Evolutionary conservation across 2,329 filamentous ascomycete species (phyloP), one percentile per base, ranked within the genome.

Genomic region (Scedosporium aurantiacum): DNA sequence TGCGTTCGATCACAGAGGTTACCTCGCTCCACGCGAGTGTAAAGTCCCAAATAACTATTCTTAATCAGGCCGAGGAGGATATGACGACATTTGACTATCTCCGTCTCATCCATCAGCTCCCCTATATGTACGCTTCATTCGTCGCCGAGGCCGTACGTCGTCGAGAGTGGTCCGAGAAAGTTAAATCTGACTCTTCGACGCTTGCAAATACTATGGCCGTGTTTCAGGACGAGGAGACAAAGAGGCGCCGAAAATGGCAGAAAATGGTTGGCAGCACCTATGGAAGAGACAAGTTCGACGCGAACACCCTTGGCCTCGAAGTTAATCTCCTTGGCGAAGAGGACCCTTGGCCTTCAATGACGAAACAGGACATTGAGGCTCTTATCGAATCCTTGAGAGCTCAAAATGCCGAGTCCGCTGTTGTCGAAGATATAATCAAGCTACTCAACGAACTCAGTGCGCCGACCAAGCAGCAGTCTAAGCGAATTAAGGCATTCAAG

Each of bases 161-260:
- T 23, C 86, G 86, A 40, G 92, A 97, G 74, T 99, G 94, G 92
- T 85, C 84, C 12, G 90, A 96, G 60, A 96, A 96, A 73, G 88
- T 97, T 72, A 90, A 88, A 70, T 82, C 84, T 2, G 94, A 97
- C 68, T 94, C 93, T 0, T 86, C 89, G 2, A 90, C 88, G 0
- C 76, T 99, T 27, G 91, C 91, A 27, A 95, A 97, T 71, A 93
- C 97, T 70, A 90, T 97, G 82, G 90, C 91, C 1, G 78, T 90
- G 0, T 93, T 95, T 65, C 90, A 94, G 69, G 92, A 97, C 63
- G 94, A 97, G 72, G 94, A 99, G 71, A 83, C 90, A 58, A 91
- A 93, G 67, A 82, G 94, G 59, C 83, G 94, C 55, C 89, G 88
- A 68, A 95, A 89, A 69, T 99, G 94, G 94, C 82, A 93, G 63